Conservation (phyloP, 148 eudicot genomes). For the Fagopyrum homotropicum region DNA sequence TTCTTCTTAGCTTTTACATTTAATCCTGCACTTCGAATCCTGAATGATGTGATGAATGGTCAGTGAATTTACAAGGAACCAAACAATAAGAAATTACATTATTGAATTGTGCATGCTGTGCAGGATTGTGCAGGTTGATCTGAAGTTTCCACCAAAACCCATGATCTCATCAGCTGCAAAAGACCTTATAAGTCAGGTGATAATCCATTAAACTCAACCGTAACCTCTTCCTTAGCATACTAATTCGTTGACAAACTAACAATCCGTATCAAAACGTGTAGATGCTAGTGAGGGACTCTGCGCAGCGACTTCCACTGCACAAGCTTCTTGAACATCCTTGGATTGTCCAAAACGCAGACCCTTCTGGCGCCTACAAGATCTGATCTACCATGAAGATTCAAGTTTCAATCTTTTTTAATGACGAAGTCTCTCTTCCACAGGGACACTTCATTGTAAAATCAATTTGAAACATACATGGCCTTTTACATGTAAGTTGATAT, state of each 20-base stretch:
- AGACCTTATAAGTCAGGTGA: constrained; percentile 66
- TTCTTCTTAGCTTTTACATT: background rate
- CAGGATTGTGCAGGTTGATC: constrained; percentile 82
- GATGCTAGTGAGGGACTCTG: constrained; percentile 95
- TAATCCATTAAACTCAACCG: background rate
- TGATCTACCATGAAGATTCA: no score
- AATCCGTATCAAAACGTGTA: constrained; percentile 16
- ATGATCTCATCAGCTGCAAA: constrained; percentile 74
- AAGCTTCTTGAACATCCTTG: constrained; percentile 94
- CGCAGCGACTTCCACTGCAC: constrained; percentile 73
- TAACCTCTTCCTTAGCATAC: background rate
- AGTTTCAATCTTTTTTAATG: no score
- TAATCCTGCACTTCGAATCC: background rate
- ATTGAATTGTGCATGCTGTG: background rate
- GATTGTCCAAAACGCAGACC: constrained; percentile 90
- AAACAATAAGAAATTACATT: background rate
- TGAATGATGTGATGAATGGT: background rate
- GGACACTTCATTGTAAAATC: no score
- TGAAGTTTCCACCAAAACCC: constrained; percentile 75
- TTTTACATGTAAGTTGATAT: no score
- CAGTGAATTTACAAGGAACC: background rate
- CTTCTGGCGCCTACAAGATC: constrained; percentile 37
- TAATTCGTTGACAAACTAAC: background rate
- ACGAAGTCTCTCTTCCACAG: no score
- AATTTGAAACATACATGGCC: no score